Evolutionary conservation across 352 stramenopile species (phyloP).

Genomic region (Globisporangium cederbergense): DNA sequence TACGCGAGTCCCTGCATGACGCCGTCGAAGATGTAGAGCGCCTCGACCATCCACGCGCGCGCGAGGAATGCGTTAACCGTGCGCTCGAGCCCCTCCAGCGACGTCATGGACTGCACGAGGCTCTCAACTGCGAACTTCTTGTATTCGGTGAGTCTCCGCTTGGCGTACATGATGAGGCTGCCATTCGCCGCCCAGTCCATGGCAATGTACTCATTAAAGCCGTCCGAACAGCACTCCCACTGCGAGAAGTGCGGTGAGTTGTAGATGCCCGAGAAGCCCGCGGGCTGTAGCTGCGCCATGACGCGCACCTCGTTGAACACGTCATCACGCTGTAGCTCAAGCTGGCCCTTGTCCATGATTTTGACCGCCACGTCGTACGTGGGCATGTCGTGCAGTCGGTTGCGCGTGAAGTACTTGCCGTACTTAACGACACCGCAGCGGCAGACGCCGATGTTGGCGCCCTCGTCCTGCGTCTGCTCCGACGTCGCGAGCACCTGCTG

Average conservation of each 20-base stretch:
- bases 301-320: constrained; percentile 77
- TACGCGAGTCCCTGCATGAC: constrained; percentile 69
- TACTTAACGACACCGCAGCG: constrained; percentile 73
- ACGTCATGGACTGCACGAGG: constrained; percentile 53
- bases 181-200: constrained; percentile 74
- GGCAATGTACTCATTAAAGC: constrained; percentile 75
- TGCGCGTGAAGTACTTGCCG: constrained; percentile 69
- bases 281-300: constrained; percentile 70
- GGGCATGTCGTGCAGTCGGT: constrained; percentile 16
- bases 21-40: constrained; percentile 58
- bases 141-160: constrained; percentile 60
- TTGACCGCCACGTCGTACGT: constrained; percentile 70
- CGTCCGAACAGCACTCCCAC: constrained; percentile 68
- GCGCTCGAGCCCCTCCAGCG: constrained; percentile 39
- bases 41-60: constrained; percentile 69
- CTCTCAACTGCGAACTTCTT: constrained; percentile 58
- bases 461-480: constrained; percentile 44
- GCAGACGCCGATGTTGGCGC: constrained; percentile 55
- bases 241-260: constrained; percentile 61
- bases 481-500: constrained; percentile 37
- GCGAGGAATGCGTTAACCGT: constrained; percentile 58
- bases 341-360: constrained; percentile 66
- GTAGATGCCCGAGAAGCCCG: constrained; percentile 55
- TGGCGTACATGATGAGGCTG: constrained; percentile 63
- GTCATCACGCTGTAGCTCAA: constrained; percentile 70